Evolutionary conservation across 768 basidiomycete species (phyloP), one percentile per base, ranked within the genome.

Genomic region (Xerocomellus dryophilus): DNA sequence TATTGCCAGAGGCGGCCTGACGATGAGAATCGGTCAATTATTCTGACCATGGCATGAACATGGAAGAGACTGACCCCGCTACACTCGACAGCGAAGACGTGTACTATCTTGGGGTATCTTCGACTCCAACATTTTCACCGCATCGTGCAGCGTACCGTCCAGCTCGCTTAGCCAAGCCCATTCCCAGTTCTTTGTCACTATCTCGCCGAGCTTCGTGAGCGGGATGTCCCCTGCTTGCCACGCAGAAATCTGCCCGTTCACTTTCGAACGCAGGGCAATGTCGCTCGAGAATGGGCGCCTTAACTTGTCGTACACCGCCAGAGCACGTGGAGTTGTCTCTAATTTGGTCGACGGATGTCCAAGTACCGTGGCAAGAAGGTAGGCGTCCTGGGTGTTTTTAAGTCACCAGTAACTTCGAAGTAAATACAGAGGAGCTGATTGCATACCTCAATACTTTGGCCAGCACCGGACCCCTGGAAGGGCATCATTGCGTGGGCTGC

Each of bases 161-260:
- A 68, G 46, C 1, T 63, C 57, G 32, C 49, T 59, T 4, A 66
- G 21, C 66, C 68, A 70, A 29, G 63, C 67, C 85, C 85, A 88
- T 52, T 81, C 78, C 83, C 82, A 85, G 44, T 76, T 79, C 61
- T 73, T 73, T 17, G 74, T 75, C 23, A 86, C 65, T 11, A 65
- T 65, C 32, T 71, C 63, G 7, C 72, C 75, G 4, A 85, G 63
- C 38, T 73, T 61, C 15, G 71, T 59, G 9, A 82, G 67, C 51
- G 71, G 71, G 1, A 65, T 45, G 34, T 58, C 52, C 17, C 52
- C 35, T 10, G 36, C 52, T 47, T 71, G 67, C 27, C 58, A 54
- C 3, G 36, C 25, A 34, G 10, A 47, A 39, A 64, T 18, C 40
- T 61, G 59, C 36, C 65, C 61, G 31, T 50, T 54, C 58, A 43